These are phyloP conservation scores for Globisporangium paroecandrum DNA, from an alignment of 352 stramenopile genomes.

Conservation along the genomic window DNA sequence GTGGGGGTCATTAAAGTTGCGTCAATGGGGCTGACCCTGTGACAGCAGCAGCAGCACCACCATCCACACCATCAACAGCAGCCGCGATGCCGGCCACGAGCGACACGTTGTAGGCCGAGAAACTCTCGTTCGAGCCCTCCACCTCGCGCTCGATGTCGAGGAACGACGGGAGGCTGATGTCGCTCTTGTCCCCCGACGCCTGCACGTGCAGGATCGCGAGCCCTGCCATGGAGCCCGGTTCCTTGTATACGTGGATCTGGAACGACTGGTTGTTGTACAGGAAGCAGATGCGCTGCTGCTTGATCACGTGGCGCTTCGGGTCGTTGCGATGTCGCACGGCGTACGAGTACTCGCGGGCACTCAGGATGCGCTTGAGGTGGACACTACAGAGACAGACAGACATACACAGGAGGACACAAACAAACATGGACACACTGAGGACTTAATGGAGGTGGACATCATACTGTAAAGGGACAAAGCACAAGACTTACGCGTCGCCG, in stretches of 20 bases:
- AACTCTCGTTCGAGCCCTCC: constrained; percentile 46
- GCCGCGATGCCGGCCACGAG: constrained; percentile 30
- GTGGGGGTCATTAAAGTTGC: constrained; percentile 9
- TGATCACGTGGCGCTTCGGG: constrained; percentile 70
- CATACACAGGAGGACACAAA: not conserved
- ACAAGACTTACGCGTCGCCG: constrained; percentile 58
- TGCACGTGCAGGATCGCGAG: constrained; percentile 77
- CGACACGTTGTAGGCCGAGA: constrained; percentile 82
- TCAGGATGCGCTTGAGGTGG: constrained; percentile 81
- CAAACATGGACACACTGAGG: not conserved
- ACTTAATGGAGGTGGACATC: not conserved
- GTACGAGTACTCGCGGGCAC: constrained; percentile 80
- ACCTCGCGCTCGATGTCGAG: constrained; percentile 71
- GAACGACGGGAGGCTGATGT: constrained; percentile 69
- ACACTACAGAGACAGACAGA: constrained; percentile 38
- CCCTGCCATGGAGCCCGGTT: constrained; percentile 52
- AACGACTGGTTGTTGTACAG: constrained; percentile 86
- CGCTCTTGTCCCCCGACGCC: constrained; percentile 54
- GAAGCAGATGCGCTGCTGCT: constrained; percentile 87
- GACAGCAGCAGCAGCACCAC: not conserved
- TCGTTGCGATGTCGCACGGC: constrained; percentile 74
- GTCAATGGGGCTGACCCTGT: constrained; percentile 14
- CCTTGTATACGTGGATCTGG: constrained; percentile 86
- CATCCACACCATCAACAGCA: constrained; percentile 46
- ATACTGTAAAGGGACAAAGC: not conserved